These are phyloP conservation scores for Candida dajiaensis DNA, from an alignment of 805 yeast genomes.

Conservation along the genomic window DNA sequence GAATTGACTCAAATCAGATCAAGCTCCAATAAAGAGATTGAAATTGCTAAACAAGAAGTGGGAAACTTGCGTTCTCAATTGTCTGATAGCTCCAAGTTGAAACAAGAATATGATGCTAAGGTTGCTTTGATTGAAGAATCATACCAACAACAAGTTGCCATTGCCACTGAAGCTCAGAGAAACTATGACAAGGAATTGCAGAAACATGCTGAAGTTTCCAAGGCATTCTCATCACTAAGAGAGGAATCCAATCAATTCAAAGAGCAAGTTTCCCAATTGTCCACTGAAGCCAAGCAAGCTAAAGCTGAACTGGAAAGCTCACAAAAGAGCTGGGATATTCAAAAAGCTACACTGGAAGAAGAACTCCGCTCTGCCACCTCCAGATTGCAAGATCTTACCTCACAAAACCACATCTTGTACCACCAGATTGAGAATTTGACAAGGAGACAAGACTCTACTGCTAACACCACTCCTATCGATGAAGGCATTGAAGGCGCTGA, in stretches of 20 bases:
- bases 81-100: conserved; percentile 19
- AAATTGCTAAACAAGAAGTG: conserved; percentile 12
- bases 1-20: conserved; percentile 26
- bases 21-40: conserved; percentile 18
- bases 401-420: conserved; percentile 64
- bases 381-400: conserved; percentile 48
- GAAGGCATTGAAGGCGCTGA: conserved; percentile 13
- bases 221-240: conserved; percentile 35
- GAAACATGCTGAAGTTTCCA: conserved; percentile 47
- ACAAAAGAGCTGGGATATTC: conserved; percentile 41
- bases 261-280: conserved; percentile 21
- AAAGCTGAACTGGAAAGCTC: conserved; percentile 29
- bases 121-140: conserved; percentile 29
- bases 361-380: conserved; percentile 40
- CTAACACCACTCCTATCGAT: not conserved
- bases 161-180: conserved; percentile 43
- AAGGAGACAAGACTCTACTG: conserved; percentile 9
- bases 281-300: conserved; percentile 26
- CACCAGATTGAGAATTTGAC: conserved; percentile 54
- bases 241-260: conserved; percentile 28
- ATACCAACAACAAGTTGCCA: conserved; percentile 37
- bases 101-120: conserved; percentile 27
- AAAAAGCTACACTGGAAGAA: conserved; percentile 36
- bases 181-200: conserved; percentile 52
- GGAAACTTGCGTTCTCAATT: conserved; percentile 17